Evolutionary conservation across 306 rosid species (phyloP).

Genomic region (Luffa aegyptiaca): DNA sequence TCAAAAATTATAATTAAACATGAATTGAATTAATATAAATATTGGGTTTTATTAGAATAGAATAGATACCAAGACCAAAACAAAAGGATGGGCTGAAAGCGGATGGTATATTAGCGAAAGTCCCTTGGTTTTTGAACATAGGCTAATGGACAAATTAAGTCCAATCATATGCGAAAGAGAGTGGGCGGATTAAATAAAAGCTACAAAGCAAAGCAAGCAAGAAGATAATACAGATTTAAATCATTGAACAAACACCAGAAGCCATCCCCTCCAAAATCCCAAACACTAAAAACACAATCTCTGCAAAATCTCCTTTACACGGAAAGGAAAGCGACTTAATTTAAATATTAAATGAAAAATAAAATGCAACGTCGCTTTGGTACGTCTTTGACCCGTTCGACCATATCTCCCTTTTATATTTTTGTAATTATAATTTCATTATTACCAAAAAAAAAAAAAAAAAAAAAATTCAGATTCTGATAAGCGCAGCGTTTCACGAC

Average conservation of each 20-base stretch:
- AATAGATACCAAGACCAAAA: not conserved
- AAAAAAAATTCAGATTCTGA: too few species aligned
- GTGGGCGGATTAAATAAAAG: not conserved
- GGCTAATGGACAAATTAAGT: not conserved
- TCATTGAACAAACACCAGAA: constrained; percentile 17
- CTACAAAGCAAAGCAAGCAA: not conserved
- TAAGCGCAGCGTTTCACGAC: not conserved
- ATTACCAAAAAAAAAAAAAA: too few species aligned
- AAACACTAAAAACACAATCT: constrained; percentile 14
- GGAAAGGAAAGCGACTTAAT: constrained; percentile 1
- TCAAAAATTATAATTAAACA: not conserved
- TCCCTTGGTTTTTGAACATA: not conserved
- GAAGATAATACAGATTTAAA: constrained; percentile 14
- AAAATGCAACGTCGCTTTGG: not conserved
- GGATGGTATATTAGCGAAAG: not conserved
- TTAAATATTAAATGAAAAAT: not conserved
- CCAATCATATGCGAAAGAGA: not conserved
- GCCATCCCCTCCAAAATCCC: constrained; percentile 27
- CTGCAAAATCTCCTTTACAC: constrained; percentile 9
- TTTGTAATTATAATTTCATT: not conserved
- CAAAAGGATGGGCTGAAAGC: not conserved
- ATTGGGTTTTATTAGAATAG: too few species aligned
- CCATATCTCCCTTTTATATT: not conserved
- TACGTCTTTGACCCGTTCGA: constrained; percentile 7
- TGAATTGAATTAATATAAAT: too few species aligned